phyloP scores from a whole-genome alignment of 768 basidiomycete genomes.

The Panellus pusillus region DNA sequence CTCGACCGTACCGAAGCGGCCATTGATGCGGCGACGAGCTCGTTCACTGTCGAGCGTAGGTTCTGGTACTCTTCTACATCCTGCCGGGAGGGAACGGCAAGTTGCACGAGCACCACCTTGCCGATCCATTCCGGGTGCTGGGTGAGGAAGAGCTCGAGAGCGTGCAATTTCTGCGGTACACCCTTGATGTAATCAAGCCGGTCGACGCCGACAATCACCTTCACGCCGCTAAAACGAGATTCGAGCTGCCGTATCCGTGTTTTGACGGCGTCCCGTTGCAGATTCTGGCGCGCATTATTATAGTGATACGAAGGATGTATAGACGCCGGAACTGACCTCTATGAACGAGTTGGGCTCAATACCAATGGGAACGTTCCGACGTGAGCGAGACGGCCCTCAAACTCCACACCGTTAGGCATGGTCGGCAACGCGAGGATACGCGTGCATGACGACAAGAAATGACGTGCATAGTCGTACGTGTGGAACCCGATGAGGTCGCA shows the following conservation, averaged over 20 bases:
- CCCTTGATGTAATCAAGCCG: constrained; percentile 99
- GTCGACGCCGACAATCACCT: constrained; percentile 98
- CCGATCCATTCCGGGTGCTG: constrained; percentile 99
- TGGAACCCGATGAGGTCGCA: constrained; percentile 99
- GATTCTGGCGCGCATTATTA: constrained; percentile 49
- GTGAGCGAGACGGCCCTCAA: constrained; percentile 91
- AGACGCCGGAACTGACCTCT: constrained; percentile 46
- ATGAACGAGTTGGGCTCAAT: constrained; percentile 95
- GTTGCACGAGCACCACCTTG: constrained; percentile 95
- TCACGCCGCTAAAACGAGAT: constrained; percentile 89
- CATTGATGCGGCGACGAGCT: constrained; percentile 97
- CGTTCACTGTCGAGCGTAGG: constrained; percentile 91
- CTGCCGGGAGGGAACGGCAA: constrained; percentile 95
- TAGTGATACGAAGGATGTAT: neutral
- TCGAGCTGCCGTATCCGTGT: constrained; percentile 79
- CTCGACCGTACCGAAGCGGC: constrained; percentile 97
- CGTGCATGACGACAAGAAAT: constrained; percentile 98
- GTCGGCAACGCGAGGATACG: constrained; percentile 93
- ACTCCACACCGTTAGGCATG: constrained; percentile 97
- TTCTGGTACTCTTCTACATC: constrained; percentile 99
- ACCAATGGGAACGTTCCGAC: constrained; percentile 98
- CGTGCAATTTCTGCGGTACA: constrained; percentile 97
- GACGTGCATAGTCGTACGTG: constrained; percentile 99
- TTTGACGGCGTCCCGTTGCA: constrained; percentile 78
- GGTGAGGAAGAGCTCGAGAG: constrained; percentile 91